Base-by-base conservation (phyloP, 208 protist species). In the Leishmania lainsoni region DNA sequence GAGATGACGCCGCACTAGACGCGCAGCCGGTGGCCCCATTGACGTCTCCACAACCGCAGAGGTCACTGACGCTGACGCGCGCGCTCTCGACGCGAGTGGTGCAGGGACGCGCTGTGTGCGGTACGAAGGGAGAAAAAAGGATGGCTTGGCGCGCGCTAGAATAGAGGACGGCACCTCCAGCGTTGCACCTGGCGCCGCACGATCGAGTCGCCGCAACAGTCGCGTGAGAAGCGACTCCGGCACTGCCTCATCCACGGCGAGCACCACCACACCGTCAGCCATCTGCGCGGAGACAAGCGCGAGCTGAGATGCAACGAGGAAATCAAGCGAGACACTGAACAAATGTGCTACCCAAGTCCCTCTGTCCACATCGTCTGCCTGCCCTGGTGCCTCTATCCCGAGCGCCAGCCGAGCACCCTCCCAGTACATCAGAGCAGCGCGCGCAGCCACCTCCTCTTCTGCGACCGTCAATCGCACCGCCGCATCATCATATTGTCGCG, bases 311-410 rank as follows among this genome's bases (percentile, higher is more conserved):
- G 86, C 81, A 42, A 92, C 79, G 3, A 90, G 75, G 22, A 83
- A 83, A 71, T 93, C 91, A 3, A 92, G 84, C 20, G 89, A 91
- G 59, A 81, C 48, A 32, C 68, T 84, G 51, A 87, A 86, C 49
- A 85, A 77, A 3, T 54, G 59, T 3, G 79, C 83, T 2, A 51
- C 74, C 22, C 10, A 26, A 32, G 56, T 49, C 26, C 52, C 20
- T 22, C 39, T 8, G 61, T 58, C 73, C 16, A 0, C 26, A 54
- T 17, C 63, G 20, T 54, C 22, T 68, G 20, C 56, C 8, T 65
- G 32, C 68, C 5, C 48, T 68, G 39, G 26, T 45, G 35, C 45
- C 39, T 77, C 81, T 3, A 80, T 51, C n/a, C 84, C 80, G 54
- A 84, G 63, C 54, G 85, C 73, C 14, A 87, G 79, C 2, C 84